These are phyloP conservation scores for Phytopythium sindhum DNA, from an alignment of 352 stramenopile genomes.

Conservation along the genomic window DNA sequence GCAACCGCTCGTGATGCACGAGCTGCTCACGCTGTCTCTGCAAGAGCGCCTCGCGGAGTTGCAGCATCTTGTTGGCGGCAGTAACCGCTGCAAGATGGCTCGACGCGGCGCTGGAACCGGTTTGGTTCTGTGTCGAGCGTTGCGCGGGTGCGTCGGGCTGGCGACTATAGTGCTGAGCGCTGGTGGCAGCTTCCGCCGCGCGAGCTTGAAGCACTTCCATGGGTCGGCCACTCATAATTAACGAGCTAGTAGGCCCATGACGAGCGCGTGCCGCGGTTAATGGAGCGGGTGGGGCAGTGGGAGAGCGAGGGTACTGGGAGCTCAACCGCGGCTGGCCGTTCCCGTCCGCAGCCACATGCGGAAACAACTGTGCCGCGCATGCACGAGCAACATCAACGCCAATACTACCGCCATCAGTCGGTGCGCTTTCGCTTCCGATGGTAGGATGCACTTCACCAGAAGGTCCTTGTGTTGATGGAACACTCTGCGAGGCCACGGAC, in stretches of 20 bases:
- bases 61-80: slow-evolving; percentile 2
- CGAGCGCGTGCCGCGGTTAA: background rate
- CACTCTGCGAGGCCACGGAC: background rate
- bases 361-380: background rate
- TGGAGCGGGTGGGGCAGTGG: background rate
- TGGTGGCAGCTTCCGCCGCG: background rate
- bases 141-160: background rate
- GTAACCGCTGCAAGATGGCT: background rate
- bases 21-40: background rate
- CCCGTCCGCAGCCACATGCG: too few relatives aligned
- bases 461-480: background rate
- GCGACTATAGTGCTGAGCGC: background rate
- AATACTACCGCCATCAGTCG: background rate
- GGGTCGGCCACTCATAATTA: background rate
- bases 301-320: background rate
- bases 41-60: slow-evolving; percentile 4
- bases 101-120: background rate
- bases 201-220: background rate
- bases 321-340: background rate
- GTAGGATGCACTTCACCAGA: background rate
- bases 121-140: background rate
- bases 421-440: background rate
- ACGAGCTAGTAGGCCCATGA: background rate
- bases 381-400: background rate
- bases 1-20: background rate